Base-by-base conservation (phyloP, 208 protist species). In the Leishmania turanica region DNA sequence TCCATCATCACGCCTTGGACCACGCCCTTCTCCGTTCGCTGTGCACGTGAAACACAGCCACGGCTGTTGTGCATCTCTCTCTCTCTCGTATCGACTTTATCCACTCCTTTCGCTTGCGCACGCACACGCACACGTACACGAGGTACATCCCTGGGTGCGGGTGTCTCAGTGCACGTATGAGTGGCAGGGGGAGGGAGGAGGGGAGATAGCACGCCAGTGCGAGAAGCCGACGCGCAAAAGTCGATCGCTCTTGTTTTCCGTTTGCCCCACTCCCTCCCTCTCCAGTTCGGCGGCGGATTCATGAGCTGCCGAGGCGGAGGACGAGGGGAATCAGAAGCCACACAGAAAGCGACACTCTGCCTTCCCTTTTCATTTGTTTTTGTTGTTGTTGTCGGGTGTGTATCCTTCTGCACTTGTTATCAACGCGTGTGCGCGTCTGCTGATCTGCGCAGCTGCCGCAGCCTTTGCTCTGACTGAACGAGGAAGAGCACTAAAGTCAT, bases 1-100 rank as follows among this genome's bases (percentile, higher is more conserved):
- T 24, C 27, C 24, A 24, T 62, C 7, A 6, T 68, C 27, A 40
- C 62, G 9, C 62, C 40, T 19, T 24, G 27, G 31, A 68, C 17
- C 62, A 21, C 17, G 15, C 58, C n/a, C 58, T 68, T 68, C 62
- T 54, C 24, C 47, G 11, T 37, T 73, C n/a, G 13, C 37, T 27
- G 45, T 54, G 45, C 45, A 73, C 19, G 24, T 73, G 40, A 73
- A 21, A 31, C 45, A 53, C 69, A 53, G 69, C 45, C 24, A 15
- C 37, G n/a, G 11, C 27, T n/a, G 27, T 24, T 68, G 62, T 40
- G 31, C 9, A 3, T 31, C 15, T 72, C 2, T 72, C 42, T 72
- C 42, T 73, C n/a, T 37, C n/a, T 37, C 69, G 40, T 73, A 73
- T 73, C 69, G 69, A 73, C 40, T 37, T n/a, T 13, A 42, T 76